These are phyloP conservation scores for Aspergillus steynii DNA, from an alignment of 495 filamentous ascomycete genomes.

Conservation along the genomic window DNA sequence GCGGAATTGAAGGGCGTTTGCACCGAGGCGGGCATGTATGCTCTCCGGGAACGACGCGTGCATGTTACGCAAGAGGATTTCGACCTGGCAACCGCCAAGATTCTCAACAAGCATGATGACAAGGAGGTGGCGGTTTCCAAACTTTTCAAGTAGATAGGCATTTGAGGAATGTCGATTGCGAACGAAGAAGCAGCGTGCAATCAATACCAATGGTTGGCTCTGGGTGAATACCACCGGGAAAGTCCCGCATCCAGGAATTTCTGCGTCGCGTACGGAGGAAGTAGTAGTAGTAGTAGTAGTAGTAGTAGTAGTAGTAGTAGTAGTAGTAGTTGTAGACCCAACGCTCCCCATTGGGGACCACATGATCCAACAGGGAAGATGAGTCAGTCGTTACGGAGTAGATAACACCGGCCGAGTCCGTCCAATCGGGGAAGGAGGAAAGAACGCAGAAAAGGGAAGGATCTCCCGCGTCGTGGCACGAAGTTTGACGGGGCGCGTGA, in stretches of 20 bases:
- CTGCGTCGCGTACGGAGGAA: too few species aligned
- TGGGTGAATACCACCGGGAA: too few species aligned
- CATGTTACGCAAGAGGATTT: conserved; percentile 99
- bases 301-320: too few species aligned
- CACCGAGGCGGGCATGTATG: conserved; percentile 97
- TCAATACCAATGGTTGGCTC: too few species aligned
- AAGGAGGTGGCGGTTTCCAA: conserved; percentile 91
- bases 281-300: too few species aligned
- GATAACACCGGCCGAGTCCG: not conserved
- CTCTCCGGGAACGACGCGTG: conserved; percentile 88
- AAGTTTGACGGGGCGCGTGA: conserved; percentile 33
- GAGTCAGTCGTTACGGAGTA: too few species aligned
- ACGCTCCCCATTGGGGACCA: too few species aligned
- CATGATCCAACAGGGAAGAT: too few species aligned
- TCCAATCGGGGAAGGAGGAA: not conserved
- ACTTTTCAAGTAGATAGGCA: conserved; percentile 76
- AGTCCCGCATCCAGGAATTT: too few species aligned
- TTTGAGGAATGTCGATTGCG: not conserved
- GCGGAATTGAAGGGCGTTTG: conserved; percentile 97
- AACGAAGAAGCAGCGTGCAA: too few species aligned
- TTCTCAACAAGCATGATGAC: conserved; percentile 99
- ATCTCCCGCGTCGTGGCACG: conserved; percentile 16
- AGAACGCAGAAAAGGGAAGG: too few species aligned
- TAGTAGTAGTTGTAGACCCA: too few species aligned
- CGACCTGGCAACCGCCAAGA: conserved; percentile 97